Evolutionary conservation across 169 alveolate species (phyloP), one percentile per base, ranked within the genome.

Genomic region (Cardiosporidium cionae): DNA sequence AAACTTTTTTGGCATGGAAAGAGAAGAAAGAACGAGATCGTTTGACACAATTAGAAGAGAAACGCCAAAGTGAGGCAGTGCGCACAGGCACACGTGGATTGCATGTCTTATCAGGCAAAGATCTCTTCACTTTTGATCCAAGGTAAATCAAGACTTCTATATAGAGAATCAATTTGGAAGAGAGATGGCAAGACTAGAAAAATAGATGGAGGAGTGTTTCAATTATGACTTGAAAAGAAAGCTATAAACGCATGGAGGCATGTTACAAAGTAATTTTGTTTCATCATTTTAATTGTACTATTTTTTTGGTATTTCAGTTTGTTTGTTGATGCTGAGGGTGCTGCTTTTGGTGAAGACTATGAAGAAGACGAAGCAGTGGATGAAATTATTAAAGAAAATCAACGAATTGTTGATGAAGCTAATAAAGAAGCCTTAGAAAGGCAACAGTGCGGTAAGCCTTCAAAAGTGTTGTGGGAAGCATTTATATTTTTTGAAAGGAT

Each of bases 1-100:
- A 93, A 70, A 86, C 93, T 7, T 96, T 96, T 83, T 71, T 72
- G 68, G 95, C 92, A 67, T 94, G 98, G 98, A 89, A 91, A 72
- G 76, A 79, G 76, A 87, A 89, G 77, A 87, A 93, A 77, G 86
- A 84, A 78, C 79, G 76, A 37, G 89, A 85, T 35, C 72, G 80
- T 23, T 52, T 23, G 7, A 35, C 37, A 7, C 69, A 33, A 28
- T 9, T 73, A 32, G 69, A 64, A 52, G 74, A 6, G 73, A 65
- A 73, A 70, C 64, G 72, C 33, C 37, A 37, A 67, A 52, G 44
- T 37, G 80, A 73, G 72, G 79, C 79, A 1, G 52, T 62, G 36
- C 58, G 64, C 63, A 65, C 70, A n/a, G 72, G 79, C 62, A 28
- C 32, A 9, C 25, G 23, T 9, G 80, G 74, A 3, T 22, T 63